These are phyloP conservation scores for Cenchrus fungigraminus DNA, from an alignment of 176 grass and related monocot species.

Conservation along the genomic window DNA sequence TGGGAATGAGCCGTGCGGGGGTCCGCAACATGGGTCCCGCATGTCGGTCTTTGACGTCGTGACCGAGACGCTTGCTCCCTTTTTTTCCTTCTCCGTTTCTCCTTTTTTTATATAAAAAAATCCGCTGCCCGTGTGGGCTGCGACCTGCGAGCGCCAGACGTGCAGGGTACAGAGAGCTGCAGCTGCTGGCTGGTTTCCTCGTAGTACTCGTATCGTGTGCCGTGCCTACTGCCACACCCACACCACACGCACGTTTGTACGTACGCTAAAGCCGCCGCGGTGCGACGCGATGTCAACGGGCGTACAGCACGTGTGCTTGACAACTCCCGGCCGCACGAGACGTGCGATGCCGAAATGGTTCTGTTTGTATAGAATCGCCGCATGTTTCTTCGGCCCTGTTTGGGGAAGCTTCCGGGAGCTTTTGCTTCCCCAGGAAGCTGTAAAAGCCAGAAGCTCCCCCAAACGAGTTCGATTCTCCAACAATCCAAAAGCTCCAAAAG, in stretches of 20 bases:
- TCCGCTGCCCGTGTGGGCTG: conserved; percentile 15
- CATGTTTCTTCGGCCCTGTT: no score
- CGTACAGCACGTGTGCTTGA: conserved; percentile 18
- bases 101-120: neutral
- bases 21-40: conserved; percentile 5
- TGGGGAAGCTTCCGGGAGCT: no score
- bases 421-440: no score
- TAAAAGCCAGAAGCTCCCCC: no score
- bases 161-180: neutral
- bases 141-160: neutral
- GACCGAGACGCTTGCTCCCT: neutral
- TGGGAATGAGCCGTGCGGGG: conserved; percentile 29
- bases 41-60: conserved; percentile 42
- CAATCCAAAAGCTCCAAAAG: no score
- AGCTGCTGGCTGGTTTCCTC: neutral
- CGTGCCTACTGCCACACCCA: neutral
- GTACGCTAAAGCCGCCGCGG: neutral
- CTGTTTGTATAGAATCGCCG: no score
- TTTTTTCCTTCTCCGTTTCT: neutral
- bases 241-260: conserved; percentile 4
- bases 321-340: neutral
- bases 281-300: neutral
- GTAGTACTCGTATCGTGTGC: neutral
- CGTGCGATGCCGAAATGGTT: neutral
- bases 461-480: no score